Evolutionary conservation across 176 grass and related monocot genomes (phyloP), one percentile per base, ranked within the genome.

Genomic region (Oryza officinalis): DNA sequence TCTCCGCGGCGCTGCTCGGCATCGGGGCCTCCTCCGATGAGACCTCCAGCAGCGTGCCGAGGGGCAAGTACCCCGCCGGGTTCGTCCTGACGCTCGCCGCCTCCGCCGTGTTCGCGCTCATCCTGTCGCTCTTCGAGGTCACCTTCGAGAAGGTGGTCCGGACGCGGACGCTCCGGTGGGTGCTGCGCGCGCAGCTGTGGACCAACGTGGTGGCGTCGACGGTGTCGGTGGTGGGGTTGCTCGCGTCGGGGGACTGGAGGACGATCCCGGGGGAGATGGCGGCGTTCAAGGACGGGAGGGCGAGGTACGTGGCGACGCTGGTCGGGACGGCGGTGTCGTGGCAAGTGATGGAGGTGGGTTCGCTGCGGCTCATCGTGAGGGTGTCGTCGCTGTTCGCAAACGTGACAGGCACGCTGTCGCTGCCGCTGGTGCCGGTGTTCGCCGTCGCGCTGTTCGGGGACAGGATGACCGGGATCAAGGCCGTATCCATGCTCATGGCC

Each of bases 341-440:
- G 91, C 93, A 94, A 73, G 80, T 84, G n/a, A 20, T 75, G 33
- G n/a, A 50, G 2, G 59, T 95, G 20, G 96, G 91, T n/a, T 0
- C 17, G 2, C 49, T 90, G 12, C 83, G 89, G 18, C 80, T 98
- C 2, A 33, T 95, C 30, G 77, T 72, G 2, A 37, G 77, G 77
- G 77, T 90, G 77, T 98, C 96, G 63, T 87, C 96, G 50, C 59
- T 98, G 35, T 98, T 99, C 86, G 89, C 96, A 2, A 99, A 96
- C 77, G 93, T 90, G 86, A 92, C 94, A 27, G 65, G 41, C 52
- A 94, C 96, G 4, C 22, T 99, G 63, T 80, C 28, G 38, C 81
- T 94, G 82, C 93, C 91, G 9, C 54, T 94, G n/a, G 85, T 94
- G 59, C 93, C 96, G 10, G 70, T 94, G 13, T 92, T 96, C 57